Base-by-base conservation (phyloP, 257 asterid species). In the Scutellaria minor region DNA sequence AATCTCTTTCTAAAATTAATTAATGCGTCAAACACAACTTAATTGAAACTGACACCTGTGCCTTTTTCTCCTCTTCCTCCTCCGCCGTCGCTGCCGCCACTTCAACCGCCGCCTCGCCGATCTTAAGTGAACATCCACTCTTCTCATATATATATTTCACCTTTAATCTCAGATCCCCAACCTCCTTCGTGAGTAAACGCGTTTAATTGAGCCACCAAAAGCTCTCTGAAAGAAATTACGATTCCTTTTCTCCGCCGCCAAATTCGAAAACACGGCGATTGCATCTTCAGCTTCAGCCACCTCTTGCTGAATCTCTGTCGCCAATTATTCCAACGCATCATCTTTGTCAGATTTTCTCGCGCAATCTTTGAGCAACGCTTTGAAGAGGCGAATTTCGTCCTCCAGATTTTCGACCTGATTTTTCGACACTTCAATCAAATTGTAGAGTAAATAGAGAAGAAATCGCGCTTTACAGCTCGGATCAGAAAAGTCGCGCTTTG, bases 321-420 rank as follows among this genome's bases (percentile, higher is more conserved):
- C 74, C 57, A 83, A 37, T 20, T 54, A 65, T 10, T 72, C 70
- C 20, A 77, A 9, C 2, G 55, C 18, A 18, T 18, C 18, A 18
- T 18, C 18, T 18, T 18, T 18, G 18, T 18, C 18, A 18, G 18
- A 18, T 18, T 18, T 24, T 5, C 44, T 75, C 51, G 61, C 61
- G 18, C 47, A 73, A 53, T 84, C 89, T 6, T 47, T 77, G 61
- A 80, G 86, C 63, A 83, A 81, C 13, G 86, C 88, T 42, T 74
- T 83, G 78, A 83, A 72, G 52, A 81, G 70, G 6, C 75, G 77
- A 10, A 85, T 55, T 37, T 83, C 90, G 70, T 45, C 66, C 48
- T 77, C 83, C 54, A 85, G 79, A 48, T 66, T 66, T 20, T 83
- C 83, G 47, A 52, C 81, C 56, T 83, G 80, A 15, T 35, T 78